Conservation (phyloP, 768 basidiomycete genomes). For the Heimioporus sp. region DNA sequence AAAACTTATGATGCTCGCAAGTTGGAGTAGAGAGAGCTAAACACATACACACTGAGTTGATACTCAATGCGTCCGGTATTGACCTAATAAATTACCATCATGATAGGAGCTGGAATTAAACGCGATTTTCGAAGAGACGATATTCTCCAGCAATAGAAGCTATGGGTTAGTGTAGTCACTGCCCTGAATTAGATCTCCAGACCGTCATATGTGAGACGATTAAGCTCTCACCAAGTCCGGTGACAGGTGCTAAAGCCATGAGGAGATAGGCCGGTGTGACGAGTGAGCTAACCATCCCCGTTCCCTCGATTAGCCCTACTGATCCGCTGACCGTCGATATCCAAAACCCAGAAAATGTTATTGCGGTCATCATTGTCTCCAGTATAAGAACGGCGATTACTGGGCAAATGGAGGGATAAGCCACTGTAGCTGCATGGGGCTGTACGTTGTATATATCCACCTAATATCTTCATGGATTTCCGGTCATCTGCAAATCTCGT, state of each 20-base stretch:
- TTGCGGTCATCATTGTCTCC: conserved; percentile 12
- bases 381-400: conserved; percentile 13
- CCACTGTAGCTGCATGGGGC: neutral
- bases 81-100: conserved; percentile 15
- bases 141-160: conserved; percentile 26
- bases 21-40: conserved; percentile 23
- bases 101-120: conserved; percentile 5
- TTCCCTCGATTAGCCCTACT: too few relatives aligned
- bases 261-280: neutral
- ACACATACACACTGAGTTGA: neutral
- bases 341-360: conserved; percentile 16
- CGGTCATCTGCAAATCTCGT: conserved; percentile 14
- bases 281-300: too few relatives aligned
- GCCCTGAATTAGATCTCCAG: neutral
- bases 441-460: neutral
- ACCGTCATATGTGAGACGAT: neutral
- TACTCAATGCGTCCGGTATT: neutral
- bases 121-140: neutral
- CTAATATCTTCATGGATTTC: conserved; percentile 11
- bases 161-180: conserved; percentile 18
- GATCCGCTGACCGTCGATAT: neutral
- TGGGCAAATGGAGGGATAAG: neutral
- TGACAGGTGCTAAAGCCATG: neutral
- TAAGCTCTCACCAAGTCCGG: conserved; percentile 18
- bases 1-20: conserved; percentile 13